Percentiles rank a stretch among this genome's conserved stretches.
These are phyloP conservation scores for Achaetomiella virescens DNA, from an alignment of 495 filamentous ascomycete species.

Conservation along the genomic window DNA sequence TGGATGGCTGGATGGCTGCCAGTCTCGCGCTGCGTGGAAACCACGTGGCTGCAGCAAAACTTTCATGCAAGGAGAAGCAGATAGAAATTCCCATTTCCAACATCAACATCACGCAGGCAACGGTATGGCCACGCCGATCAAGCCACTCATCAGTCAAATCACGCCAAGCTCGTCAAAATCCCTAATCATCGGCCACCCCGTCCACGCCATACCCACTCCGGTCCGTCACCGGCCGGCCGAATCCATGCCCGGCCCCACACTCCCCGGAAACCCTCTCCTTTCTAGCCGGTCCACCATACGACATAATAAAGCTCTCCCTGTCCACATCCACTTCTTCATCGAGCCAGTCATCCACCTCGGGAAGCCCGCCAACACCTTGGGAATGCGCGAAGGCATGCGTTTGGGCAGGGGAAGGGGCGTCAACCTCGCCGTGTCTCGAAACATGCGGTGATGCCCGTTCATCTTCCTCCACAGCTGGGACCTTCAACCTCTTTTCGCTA, in stretches of 20 bases:
- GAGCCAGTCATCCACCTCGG: background rate
- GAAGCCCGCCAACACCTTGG: background rate
- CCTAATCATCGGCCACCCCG: constrained; percentile 33
- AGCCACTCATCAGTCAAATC: constrained; percentile 14
- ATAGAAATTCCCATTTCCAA: too few relatives aligned
- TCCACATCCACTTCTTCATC: constrained; percentile 2
- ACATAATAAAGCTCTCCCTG: background rate
- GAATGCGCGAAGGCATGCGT: too few relatives aligned
- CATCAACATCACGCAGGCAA: too few relatives aligned
- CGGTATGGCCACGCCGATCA: too few relatives aligned
- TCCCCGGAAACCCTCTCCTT: constrained; percentile 4
- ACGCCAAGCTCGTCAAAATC: constrained; percentile 42
- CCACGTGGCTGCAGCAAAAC: too few relatives aligned
- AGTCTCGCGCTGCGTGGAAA: too few relatives aligned
- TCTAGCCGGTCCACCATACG: background rate
- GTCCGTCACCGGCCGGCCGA: background rate
- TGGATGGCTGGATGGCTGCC: background rate
- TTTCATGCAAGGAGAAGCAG: too few relatives aligned
- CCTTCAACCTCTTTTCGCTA: background rate
- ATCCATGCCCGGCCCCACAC: constrained; percentile 9
- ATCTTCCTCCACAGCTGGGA: too few relatives aligned
- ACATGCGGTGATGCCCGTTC: too few relatives aligned
- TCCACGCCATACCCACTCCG: constrained; percentile 4
- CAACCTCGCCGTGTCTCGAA: too few relatives aligned
- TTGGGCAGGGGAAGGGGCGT: too few relatives aligned